Base-by-base conservation (phyloP, 1,139 yeast genomes). In the Candida pseudoviswanathii region DNA sequence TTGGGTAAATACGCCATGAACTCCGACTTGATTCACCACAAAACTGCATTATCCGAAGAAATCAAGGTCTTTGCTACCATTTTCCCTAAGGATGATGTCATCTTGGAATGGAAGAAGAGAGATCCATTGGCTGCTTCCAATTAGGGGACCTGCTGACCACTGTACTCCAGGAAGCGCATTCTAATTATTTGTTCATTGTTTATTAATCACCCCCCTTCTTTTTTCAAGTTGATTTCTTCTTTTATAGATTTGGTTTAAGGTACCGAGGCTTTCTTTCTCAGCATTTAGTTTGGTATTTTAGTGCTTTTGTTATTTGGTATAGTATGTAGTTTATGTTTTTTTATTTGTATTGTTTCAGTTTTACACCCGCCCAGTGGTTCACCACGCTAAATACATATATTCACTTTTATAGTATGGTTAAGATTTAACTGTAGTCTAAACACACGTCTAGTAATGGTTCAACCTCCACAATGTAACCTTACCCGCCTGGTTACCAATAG, bases 1-100 rank as follows among this genome's bases (percentile, higher is more conserved):
- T 82, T 94, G 65, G 99, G 99, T 64, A 92, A 92, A 68, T 91
- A 89, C 50, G 80, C 88, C 40, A 70, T 94, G 82, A 74, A 81
- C 59, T 80, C 92, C 49, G 94, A 94, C 67, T 82, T 94, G 73
- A 71, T 80, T 53, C 99, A 94, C 67, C 82, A 85, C 60, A 82
- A 85, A 49, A 94, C 99, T 26, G 86, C 84, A 41, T 74, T 84
- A 61, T 85, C 95, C 56, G 99, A 94, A 73, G 85, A 90, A 64
- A 90, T 94, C 63, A 89, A 91, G 65, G 98, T 94, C 38, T 94
- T 94, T 68, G 99, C 99, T 34, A 94, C 99, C 29, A 91, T 94
- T 65, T 94, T 94, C 88, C 99, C 99, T 33, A 85, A 89, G 68
- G 99, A 94, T 71, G 97, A 92, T 67, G 84, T 96, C 66, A 82